Conservation (phyloP, 2,329 filamentous ascomycete genomes). For the Talaromyces sp. region DNA sequence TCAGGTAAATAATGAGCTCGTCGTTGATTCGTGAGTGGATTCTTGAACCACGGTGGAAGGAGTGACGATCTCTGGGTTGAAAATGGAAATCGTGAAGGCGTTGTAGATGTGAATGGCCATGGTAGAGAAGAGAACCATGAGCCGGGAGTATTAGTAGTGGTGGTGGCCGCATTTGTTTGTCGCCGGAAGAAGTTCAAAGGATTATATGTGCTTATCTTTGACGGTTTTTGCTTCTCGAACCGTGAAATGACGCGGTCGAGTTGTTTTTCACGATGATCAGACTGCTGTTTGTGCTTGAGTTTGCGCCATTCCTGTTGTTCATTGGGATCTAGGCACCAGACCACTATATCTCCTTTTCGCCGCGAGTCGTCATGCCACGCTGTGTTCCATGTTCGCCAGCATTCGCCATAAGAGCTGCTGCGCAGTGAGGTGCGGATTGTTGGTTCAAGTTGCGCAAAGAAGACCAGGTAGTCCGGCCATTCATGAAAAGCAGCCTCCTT, state of each 20-base stretch:
- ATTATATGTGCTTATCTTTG: neutral
- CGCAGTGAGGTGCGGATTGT: conserved; percentile 45
- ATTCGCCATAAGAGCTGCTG: conserved; percentile 53
- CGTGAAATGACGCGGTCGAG: conserved; percentile 37
- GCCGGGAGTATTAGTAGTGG: neutral
- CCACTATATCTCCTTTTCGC: conserved; percentile 59
- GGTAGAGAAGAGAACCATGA: conserved; percentile 6
- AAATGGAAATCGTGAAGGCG: neutral
- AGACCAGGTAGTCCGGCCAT: conserved; percentile 50
- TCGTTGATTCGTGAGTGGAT: neutral
- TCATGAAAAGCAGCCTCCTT: conserved; percentile 25
- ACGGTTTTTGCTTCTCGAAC: conserved; percentile 27
- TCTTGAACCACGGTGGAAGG: conserved; percentile 11
- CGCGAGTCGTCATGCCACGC: conserved; percentile 63
- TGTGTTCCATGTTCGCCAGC: conserved; percentile 59
- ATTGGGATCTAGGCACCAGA: conserved; percentile 51
- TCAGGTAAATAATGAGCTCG: conserved; percentile 5
- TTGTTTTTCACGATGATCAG: conserved; percentile 29
- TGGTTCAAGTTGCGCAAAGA: conserved; percentile 58
- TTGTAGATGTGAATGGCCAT: conserved; percentile 15
- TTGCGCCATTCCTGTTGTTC: conserved; percentile 38
- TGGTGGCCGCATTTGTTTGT: neutral
- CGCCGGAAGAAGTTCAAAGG: conserved; percentile 3
- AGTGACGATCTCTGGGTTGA: conserved; percentile 1
- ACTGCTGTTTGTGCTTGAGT: conserved; percentile 24